Base-by-base conservation (phyloP, 192 early-diverging fungal genomes). In the Podochytrium sp. region DNA sequence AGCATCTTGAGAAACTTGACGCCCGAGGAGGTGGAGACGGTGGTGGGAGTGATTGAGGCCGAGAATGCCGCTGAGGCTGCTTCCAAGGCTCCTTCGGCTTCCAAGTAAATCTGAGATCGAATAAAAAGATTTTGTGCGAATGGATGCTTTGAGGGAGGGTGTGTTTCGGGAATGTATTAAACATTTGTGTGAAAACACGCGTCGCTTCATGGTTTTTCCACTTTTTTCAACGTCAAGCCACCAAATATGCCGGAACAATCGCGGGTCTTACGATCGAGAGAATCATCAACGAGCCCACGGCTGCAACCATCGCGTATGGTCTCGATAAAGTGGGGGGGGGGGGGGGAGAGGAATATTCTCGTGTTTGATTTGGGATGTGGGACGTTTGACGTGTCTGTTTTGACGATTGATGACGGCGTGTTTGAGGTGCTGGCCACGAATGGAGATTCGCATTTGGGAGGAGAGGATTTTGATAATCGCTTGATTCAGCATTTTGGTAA, bases 281-380 rank as follows among this genome's bases (percentile, higher is more conserved):
- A 77, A 93, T 95, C 74, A 91, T 95, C 85, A 95, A 95, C 85
- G 93, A 96, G 84, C 94, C 94, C 59, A 96, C 92, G 27, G 93
- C 94, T 27, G 94, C 93, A 38, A 92, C 92, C 65, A 95, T 98
- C 81, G 96, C 96, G 69, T 97, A 98, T 81, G 96, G 96, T 50
- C 65, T 66, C 32, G 43, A 66, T 10, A 66, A 66, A 39, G n/a
- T n/a, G n/a, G n/a, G n/a, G n/a, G 81, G 92, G 87, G 78, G 92
- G 85, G 55, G 87, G 85, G 71, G 95, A 97, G 85, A 82, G 84
- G 94, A 94, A 97, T 81, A 91, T 97, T 52, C 91, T 98, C 57
- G 93, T 98, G 67, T 98, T 90, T 83, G 96, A 98, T 85, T 86
- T 98, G 65, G 96, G 96, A 77, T 95, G 96, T 84, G 96, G 96